Evolutionary conservation across 2,329 filamentous ascomycete species (phyloP).

Genomic region (Fonsecaea erecta): DNA sequence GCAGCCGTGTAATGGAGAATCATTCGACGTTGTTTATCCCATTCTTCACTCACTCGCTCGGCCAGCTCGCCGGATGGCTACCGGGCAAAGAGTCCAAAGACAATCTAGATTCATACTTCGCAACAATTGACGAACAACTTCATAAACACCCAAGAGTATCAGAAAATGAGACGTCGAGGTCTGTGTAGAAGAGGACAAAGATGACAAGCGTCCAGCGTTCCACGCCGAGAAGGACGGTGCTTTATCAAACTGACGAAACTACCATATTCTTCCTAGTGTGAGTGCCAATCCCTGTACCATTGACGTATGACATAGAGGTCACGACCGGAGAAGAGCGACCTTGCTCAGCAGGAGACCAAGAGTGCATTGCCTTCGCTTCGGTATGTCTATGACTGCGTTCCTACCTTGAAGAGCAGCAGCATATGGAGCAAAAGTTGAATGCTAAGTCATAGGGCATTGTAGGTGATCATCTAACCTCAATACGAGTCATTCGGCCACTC

Average conservation of each 20-base stretch:
- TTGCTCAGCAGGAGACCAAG: background rate
- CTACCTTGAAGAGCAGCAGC: background rate
- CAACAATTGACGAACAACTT: no score
- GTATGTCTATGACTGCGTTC: background rate
- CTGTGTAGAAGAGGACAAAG: no score
- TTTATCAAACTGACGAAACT: constrained; percentile 6
- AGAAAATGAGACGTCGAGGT: no score
- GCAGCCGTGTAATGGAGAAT: no score
- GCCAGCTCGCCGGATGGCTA: no score
- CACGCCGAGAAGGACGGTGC: background rate
- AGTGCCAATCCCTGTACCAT: constrained; percentile 7
- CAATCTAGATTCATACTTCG: no score
- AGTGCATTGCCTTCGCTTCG: background rate
- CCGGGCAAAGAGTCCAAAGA: no score
- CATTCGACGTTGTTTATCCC: no score
- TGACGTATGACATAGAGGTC: background rate
- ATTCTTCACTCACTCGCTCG: no score
- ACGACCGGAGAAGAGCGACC: constrained; percentile 13
- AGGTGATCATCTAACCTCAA: background rate
- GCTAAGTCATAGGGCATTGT: background rate
- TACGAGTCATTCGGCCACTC: background rate
- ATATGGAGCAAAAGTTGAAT: background rate
- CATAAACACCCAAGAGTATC: no score
- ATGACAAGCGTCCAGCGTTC: background rate
- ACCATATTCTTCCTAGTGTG: constrained; percentile 4